phyloP scores from a whole-genome alignment of 108 stramenopile species.

The Schizochytrium sp. region DNA sequence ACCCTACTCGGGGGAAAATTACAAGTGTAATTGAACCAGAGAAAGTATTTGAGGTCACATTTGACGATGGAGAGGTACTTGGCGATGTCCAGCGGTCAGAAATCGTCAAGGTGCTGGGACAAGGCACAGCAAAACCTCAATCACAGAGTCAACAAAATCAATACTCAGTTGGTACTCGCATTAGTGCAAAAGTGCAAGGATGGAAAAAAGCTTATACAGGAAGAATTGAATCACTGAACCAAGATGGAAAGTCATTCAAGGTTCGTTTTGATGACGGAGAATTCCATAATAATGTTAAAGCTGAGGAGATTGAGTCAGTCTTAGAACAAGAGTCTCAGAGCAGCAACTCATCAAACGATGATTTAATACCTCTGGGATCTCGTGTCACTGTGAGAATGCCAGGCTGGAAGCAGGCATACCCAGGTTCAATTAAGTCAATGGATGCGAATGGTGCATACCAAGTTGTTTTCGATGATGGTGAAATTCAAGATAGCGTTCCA shows the following conservation, averaged over 20 bases:
- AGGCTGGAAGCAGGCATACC: background rate
- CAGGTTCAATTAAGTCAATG: background rate
- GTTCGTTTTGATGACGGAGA: constrained; percentile 3
- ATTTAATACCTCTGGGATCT: background rate
- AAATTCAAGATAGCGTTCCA: constrained; percentile 12
- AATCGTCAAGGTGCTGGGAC: constrained; percentile 15
- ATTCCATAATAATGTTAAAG: background rate
- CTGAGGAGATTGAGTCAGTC: background rate
- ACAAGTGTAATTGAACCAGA: background rate
- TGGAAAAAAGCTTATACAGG: constrained; percentile 41
- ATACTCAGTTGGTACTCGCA: background rate
- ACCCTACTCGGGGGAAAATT: constrained; percentile 10
- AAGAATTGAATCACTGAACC: background rate
- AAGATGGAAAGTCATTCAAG: constrained; percentile 3
- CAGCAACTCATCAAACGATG: too few relatives aligned
- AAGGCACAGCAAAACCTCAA: background rate
- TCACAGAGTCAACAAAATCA: background rate
- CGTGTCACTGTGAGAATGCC: background rate
- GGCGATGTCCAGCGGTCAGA: background rate
- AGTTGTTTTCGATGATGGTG: constrained; percentile 48
- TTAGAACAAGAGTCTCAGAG: too few relatives aligned
- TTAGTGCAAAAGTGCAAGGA: background rate
- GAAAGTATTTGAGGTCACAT: background rate
- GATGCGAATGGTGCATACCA: constrained; percentile 9
- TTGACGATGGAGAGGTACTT: constrained; percentile 43